Base-by-base conservation (phyloP, 2,329 filamentous ascomycete species). In the Xylariaceae sp. region DNA sequence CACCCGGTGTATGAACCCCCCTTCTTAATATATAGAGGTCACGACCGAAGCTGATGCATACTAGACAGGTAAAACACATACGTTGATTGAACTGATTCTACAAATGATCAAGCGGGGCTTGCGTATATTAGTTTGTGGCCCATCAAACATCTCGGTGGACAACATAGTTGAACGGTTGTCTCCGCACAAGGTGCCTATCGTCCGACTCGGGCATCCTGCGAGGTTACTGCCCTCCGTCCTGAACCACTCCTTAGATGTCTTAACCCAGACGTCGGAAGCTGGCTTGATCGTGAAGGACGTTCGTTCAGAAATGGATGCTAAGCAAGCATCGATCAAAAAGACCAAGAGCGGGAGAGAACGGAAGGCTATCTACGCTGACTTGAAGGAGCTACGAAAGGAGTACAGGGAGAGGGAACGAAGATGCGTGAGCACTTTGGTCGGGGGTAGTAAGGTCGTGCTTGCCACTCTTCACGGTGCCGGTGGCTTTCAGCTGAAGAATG, bases 91-190 rank as follows among this genome's bases (percentile, higher is more conserved):
- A 73, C 80, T 99, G 12, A 96, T 99, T 58, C 80, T 96, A n/a
- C 95, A 99, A 70, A 78, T 98, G 65, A 79, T 96, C 52, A 88
- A 87, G 69, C 84, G 85, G 20, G 83, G 86, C 32, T 81, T 88
- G 51, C 85, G 92, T 1, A 80, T 98, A 10, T 81, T 98, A 1
- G 93, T 98, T n/a, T 98, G 95, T 67, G 95, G 93, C 0, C 95
- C 95, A 0, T 96, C 91, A 26, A 99, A 99, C 71, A 93, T 99
- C 65, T 95, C 91, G 0, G 95, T 99, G 1, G 95, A 99, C 81
- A 99, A 99, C 70, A 96, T 99, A 55, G 93, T 97, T 7, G 95
- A 99, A 74, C 87, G 95, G 7, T 82, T 98, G 1, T 86, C 92
- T 1, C 86, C 90, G 0, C 89, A 93, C 72, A 92, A 91, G 67